Evolutionary conservation across 169 alveolate species (phyloP).

Genomic region (Plasmodium adleri): DNA sequence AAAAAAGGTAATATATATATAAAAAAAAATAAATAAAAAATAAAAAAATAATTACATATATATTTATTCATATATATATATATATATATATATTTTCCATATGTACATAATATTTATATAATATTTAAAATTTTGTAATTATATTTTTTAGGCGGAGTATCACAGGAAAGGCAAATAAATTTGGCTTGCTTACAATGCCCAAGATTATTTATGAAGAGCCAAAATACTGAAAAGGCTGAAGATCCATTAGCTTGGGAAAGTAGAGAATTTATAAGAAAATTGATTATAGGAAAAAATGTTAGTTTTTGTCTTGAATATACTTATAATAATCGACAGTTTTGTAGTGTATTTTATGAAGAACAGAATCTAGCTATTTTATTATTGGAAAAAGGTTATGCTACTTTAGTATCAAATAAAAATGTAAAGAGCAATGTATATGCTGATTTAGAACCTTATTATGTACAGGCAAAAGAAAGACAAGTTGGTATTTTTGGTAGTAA

Average conservation of each 20-base stretch:
- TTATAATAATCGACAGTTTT: constrained; percentile 53
- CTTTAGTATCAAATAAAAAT: constrained; percentile 44
- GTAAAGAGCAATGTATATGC: constrained; percentile 56
- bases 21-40: not conserved
- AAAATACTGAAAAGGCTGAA: constrained; percentile 49
- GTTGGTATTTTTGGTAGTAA: constrained; percentile 67
- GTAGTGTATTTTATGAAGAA: constrained; percentile 67
- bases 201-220: constrained; percentile 54
- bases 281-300: constrained; percentile 66
- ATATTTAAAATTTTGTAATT: not conserved
- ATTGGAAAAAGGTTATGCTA: constrained; percentile 66
- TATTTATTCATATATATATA: not conserved
- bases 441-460: constrained; percentile 41
- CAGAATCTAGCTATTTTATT: constrained; percentile 31
- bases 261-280: constrained; percentile 65
- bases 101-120: not conserved
- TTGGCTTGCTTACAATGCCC: constrained; percentile 68
- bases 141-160: constrained; percentile 36
- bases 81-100: not conserved
- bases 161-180: constrained; percentile 70
- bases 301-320: constrained; percentile 52
- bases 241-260: constrained; percentile 78
- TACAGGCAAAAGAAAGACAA: constrained; percentile 48
- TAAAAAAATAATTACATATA: not conserved
- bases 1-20: constrained; percentile 38